These are phyloP conservation scores for Suillus spraguei DNA, from an alignment of 768 basidiomycete genomes.

Conservation along the genomic window DNA sequence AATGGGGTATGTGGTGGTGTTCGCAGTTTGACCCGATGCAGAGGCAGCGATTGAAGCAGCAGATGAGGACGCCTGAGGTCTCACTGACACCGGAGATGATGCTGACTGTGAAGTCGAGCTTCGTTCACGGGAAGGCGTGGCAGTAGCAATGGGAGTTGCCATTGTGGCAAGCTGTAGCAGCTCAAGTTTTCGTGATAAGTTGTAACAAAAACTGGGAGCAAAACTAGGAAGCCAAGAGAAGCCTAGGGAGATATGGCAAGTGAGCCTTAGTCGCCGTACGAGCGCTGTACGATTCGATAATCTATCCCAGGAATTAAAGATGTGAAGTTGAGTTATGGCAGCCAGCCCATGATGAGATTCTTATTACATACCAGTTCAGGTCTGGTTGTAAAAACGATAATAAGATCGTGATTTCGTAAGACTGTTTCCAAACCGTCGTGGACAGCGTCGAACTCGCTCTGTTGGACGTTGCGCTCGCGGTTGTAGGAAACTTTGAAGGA, in stretches of 20 bases:
- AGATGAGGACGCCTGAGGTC: slow-evolving; percentile 35
- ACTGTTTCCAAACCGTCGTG: background rate
- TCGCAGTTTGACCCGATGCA: slow-evolving; percentile 31
- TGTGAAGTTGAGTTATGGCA: background rate
- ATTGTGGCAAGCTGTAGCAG: slow-evolving; percentile 2
- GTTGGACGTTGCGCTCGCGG: slow-evolving; percentile 3
- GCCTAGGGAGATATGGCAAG: background rate
- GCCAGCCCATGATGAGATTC: background rate
- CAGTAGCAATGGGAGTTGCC: slow-evolving; percentile 13
- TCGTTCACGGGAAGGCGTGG: slow-evolving; percentile 27
- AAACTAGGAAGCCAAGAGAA: background rate
- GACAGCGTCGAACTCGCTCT: slow-evolving; percentile 1
- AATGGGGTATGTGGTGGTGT: slow-evolving; percentile 36
- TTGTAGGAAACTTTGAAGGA: slow-evolving; percentile 3
- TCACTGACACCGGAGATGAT: slow-evolving; percentile 33
- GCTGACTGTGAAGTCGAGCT: slow-evolving; percentile 23
- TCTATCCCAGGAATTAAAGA: background rate
- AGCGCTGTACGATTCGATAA: background rate
- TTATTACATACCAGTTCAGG: slow-evolving; percentile 2
- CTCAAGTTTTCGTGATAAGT: background rate
- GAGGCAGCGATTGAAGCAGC: slow-evolving; percentile 30
- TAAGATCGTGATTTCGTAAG: background rate
- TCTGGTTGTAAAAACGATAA: too few relatives aligned
- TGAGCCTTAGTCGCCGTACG: background rate
- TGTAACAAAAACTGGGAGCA: slow-evolving; percentile 6